A percentile compares a stretch with the other conserved stretches of the same genome.
phyloP scores from a whole-genome alignment of 2,329 filamentous ascomycete species.

The Colletotrichum musicola region DNA sequence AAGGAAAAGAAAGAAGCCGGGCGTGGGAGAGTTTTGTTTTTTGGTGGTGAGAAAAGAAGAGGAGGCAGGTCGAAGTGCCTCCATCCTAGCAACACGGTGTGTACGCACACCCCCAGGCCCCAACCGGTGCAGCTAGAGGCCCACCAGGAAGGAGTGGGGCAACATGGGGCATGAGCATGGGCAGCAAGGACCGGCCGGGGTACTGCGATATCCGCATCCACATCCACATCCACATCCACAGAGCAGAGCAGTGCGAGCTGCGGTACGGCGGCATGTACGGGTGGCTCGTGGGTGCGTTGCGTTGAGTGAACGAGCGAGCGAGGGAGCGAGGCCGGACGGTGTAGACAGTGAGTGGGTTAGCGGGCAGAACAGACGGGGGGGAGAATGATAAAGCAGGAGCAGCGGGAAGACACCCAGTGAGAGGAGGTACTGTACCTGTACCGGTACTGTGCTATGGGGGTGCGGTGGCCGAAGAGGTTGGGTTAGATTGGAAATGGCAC shows the following conservation, averaged over 20 bases:
- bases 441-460: not conserved
- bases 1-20: slow-evolving; percentile 43
- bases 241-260: not conserved
- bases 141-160: slow-evolving; percentile 18
- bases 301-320: too few species aligned
- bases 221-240: slow-evolving; percentile 21
- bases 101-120: slow-evolving; percentile 31
- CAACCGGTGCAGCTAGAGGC: slow-evolving; percentile 26
- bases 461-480: slow-evolving; percentile 34
- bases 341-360: not conserved
- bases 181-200: slow-evolving; percentile 27
- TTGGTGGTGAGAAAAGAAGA: slow-evolving; percentile 42
- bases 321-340: too few species aligned
- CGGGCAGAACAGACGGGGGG: not conserved
- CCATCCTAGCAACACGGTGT: slow-evolving; percentile 20
- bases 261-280: not conserved
- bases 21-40: slow-evolving; percentile 42
- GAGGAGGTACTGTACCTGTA: not conserved
- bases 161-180: not conserved
- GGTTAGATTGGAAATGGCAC: slow-evolving; percentile 38
- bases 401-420: not conserved
- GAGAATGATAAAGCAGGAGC: not conserved
- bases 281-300: too few species aligned
- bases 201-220: slow-evolving; percentile 32
- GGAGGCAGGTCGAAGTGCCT: slow-evolving; percentile 39